Conservation (phyloP, 441 rosid species). For the Gossypium armourianum region DNA sequence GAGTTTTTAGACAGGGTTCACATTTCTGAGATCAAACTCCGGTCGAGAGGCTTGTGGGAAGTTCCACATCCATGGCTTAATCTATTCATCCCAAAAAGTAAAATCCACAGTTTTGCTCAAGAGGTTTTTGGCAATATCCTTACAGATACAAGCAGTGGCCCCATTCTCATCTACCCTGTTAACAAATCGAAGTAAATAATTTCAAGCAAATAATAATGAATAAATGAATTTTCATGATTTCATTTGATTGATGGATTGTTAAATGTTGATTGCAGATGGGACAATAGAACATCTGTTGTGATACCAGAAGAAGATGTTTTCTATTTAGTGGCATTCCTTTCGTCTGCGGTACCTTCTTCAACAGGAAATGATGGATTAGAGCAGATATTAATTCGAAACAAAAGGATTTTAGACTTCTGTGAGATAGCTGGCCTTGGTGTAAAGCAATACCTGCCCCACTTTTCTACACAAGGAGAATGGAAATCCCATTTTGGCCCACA, state of each 20-base stretch:
- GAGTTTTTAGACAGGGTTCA: slow-evolving; percentile 88
- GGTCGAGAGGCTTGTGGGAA: slow-evolving; percentile 84
- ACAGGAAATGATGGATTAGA: slow-evolving; percentile 56
- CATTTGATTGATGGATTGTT: slow-evolving; percentile 11
- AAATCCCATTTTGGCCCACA: slow-evolving; percentile 60
- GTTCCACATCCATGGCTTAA: slow-evolving; percentile 98
- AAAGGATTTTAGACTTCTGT: slow-evolving; percentile 53
- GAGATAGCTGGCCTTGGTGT: slow-evolving; percentile 44
- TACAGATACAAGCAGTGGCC: slow-evolving; percentile 80
- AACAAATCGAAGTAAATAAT: slow-evolving; percentile 67
- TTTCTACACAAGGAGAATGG: slow-evolving; percentile 70
- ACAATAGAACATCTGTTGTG: slow-evolving; percentile 72
- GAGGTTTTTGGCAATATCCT: slow-evolving; percentile 70
- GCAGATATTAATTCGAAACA: slow-evolving; percentile 55
- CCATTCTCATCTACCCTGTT: slow-evolving; percentile 79
- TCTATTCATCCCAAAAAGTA: slow-evolving; percentile 72
- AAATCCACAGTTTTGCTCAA: slow-evolving; percentile 49
- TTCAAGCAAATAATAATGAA: background rate
- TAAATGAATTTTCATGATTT: background rate
- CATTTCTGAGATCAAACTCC: slow-evolving; percentile 59
- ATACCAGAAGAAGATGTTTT: slow-evolving; percentile 78
- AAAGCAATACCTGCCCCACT: slow-evolving; percentile 87
- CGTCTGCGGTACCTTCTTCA: slow-evolving; percentile 75
- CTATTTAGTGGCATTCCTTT: slow-evolving; percentile 81
- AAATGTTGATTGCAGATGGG: slow-evolving; percentile 57